Conservation (phyloP, 352 stramenopile genomes). For the Globisporangium heterothallicum region DNA sequence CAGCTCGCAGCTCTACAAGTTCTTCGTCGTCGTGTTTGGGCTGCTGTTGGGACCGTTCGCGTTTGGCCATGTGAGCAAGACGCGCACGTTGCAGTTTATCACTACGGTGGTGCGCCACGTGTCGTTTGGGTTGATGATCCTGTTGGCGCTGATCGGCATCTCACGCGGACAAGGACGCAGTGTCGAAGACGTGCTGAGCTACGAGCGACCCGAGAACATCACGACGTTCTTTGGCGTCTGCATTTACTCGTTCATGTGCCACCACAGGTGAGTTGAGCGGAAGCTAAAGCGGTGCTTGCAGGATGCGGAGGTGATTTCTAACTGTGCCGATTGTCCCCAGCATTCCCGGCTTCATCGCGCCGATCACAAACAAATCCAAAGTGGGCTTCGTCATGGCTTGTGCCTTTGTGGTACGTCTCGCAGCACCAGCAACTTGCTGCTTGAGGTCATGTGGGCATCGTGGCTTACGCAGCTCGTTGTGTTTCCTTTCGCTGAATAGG, state of each 20-base stretch:
- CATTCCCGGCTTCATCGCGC: conserved; percentile 75
- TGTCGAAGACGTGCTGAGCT: conserved; percentile 57
- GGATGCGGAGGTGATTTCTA: no score
- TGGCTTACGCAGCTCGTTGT: no score
- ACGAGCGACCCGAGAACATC: conserved; percentile 69
- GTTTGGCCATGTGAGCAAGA: conserved; percentile 83
- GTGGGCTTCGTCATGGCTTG: conserved; percentile 53
- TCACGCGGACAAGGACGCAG: conserved; percentile 52
- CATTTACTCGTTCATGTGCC: conserved; percentile 91
- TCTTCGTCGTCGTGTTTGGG: conserved; percentile 77
- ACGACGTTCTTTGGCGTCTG: conserved; percentile 82
- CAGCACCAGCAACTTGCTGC: no score
- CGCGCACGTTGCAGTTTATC: conserved; percentile 64
- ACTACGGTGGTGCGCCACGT: conserved; percentile 80
- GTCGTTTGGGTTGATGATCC: conserved; percentile 83
- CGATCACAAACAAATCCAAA: conserved; percentile 78
- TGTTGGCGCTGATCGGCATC: conserved; percentile 69
- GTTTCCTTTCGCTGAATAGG: no score
- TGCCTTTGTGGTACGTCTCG: conserved; percentile 65
- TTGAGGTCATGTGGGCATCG: neutral
- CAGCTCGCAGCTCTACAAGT: conserved; percentile 75
- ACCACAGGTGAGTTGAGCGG: conserved; percentile 74
- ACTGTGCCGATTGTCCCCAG: conserved; percentile 18
- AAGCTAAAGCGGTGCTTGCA: no score
- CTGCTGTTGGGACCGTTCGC: conserved; percentile 70